phyloP scores from a whole-genome alignment of 2,329 filamentous ascomycete species.

The Huntiella decipiens region DNA sequence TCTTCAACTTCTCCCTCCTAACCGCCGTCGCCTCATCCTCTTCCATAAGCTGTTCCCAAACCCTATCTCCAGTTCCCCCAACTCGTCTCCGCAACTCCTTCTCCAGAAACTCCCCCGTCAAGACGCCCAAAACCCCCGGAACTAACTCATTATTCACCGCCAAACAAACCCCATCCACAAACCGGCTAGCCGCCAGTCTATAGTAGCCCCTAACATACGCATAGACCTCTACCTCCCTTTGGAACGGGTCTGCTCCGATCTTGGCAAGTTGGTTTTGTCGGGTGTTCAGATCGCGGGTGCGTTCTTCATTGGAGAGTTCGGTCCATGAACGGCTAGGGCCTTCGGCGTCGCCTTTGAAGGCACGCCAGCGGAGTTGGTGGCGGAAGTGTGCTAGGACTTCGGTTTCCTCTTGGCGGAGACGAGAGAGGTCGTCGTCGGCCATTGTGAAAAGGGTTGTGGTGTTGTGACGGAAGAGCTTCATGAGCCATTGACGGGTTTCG shows the following conservation, averaged over 20 bases:
- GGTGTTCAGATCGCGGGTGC: conserved; percentile 23
- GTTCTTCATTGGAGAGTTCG: conserved; percentile 29
- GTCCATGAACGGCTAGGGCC: conserved; percentile 21
- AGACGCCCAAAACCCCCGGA: conserved; percentile 21
- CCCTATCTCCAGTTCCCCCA: conserved; percentile 21
- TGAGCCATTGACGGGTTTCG: conserved; percentile 21
- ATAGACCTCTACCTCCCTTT: conserved; percentile 40
- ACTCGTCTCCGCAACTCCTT: conserved; percentile 23
- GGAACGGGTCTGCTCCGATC: conserved; percentile 38
- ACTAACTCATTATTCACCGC: conserved; percentile 30
- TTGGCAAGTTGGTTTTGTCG: conserved; percentile 25
- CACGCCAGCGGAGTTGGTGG: conserved; percentile 29
- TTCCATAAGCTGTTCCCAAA: conserved; percentile 23
- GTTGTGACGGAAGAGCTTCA: conserved; percentile 33
- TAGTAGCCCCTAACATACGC: conserved; percentile 51
- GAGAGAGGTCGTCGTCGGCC: conserved; percentile 28
- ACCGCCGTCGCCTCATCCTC: conserved; percentile 26
- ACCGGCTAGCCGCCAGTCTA: conserved; percentile 42
- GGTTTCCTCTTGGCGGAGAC: conserved; percentile 27
- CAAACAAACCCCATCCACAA: conserved; percentile 36
- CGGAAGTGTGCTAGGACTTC: conserved; percentile 27
- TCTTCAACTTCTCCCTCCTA: conserved; percentile 23
- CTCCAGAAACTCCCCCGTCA: conserved; percentile 20
- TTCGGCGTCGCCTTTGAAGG: conserved; percentile 17
- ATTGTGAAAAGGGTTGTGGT: conserved; percentile 37